phyloP scores from a whole-genome alignment of 148 eudicot species.

The Vaccinium corymbosum region DNA sequence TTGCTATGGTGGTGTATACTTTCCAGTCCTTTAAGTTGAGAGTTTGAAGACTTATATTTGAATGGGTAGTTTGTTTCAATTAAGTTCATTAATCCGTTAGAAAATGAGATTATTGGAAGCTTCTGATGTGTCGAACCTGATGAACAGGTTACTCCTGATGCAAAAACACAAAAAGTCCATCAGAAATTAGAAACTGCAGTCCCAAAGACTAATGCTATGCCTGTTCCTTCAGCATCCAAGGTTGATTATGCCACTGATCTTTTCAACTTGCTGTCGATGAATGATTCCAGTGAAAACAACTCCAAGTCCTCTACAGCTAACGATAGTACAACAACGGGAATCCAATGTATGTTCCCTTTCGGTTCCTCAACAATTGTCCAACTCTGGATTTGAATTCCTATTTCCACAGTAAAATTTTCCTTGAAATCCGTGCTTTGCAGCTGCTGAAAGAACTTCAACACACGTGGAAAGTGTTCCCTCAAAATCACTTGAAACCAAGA shows the following conservation, averaged over 20 bases:
- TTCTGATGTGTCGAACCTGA: conserved; percentile 11
- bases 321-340: conserved; percentile 81
- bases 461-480: conserved; percentile 33
- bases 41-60: background rate
- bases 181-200: conserved; percentile 50
- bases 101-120: background rate
- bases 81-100: background rate
- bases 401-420: background rate
- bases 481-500: conserved; percentile 39
- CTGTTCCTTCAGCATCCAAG: conserved; percentile 53
- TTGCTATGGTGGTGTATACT: background rate
- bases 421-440: conserved; percentile 35
- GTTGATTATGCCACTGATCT: conserved; percentile 89
- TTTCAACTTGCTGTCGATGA: conserved; percentile 88
- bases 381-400: background rate
- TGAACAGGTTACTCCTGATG: conserved; percentile 49
- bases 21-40: background rate
- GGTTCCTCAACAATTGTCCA: background rate
- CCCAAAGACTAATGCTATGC: conserved; percentile 10
- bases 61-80: background rate
- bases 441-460: conserved; percentile 55
- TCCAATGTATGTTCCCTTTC: conserved; percentile 63
- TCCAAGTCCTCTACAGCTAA: conserved; percentile 55
- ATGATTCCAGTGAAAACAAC: conserved; percentile 56
- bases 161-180: conserved; percentile 41